Conservation (phyloP, 1,139 yeast species). For the Debaryomyces fabryi region DNA sequence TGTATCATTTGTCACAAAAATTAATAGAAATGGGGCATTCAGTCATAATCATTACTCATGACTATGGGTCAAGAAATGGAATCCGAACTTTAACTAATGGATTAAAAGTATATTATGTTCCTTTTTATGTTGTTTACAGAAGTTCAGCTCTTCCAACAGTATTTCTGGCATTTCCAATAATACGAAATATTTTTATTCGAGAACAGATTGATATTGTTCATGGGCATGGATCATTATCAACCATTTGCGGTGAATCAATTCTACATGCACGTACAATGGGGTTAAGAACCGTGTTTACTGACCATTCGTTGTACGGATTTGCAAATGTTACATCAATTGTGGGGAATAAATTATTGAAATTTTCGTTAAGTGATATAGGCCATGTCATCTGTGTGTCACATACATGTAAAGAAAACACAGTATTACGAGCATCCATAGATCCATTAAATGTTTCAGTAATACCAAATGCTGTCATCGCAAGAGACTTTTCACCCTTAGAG, state of each 20-base stretch:
- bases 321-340: conserved; percentile 81
- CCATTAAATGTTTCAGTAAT: conserved; percentile 84
- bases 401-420: conserved; percentile 96
- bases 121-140: conserved; percentile 75
- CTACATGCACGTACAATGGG: conserved; percentile 95
- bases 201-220: conserved; percentile 89
- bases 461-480: conserved; percentile 91
- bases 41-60: conserved; percentile 88
- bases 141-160: conserved; percentile 89
- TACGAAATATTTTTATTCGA: conserved; percentile 81
- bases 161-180: conserved; percentile 81
- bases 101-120: conserved; percentile 88
- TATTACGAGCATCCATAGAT: conserved; percentile 78
- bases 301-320: conserved; percentile 94
- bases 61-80: conserved; percentile 81
- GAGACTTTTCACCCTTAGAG: conserved; percentile 71
- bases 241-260: conserved; percentile 86
- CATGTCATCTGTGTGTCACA: conserved; percentile 95
- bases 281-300: conserved; percentile 86
- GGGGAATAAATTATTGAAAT: conserved; percentile 84
- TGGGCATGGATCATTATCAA: conserved; percentile 90
- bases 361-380: conserved; percentile 83
- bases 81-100: conserved; percentile 86
- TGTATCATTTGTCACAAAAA: conserved; percentile 78
- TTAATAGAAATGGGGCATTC: conserved; percentile 85